These are phyloP conservation scores for Xylaria nigripes DNA, from an alignment of 495 filamentous ascomycete genomes.

Conservation along the genomic window DNA sequence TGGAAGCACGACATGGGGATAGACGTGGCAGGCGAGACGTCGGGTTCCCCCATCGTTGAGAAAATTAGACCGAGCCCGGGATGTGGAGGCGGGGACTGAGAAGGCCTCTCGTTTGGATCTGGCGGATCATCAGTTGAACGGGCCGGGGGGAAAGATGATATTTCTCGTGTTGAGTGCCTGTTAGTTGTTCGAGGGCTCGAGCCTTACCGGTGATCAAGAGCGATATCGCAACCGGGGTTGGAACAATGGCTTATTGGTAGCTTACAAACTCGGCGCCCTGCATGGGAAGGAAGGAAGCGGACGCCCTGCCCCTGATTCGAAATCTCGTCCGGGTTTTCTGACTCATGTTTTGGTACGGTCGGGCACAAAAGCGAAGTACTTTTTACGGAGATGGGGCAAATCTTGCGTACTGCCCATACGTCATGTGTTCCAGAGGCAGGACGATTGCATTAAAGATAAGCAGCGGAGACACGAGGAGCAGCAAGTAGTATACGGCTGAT, in stretches of 20 bases:
- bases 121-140: no score
- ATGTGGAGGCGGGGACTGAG: no score
- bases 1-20: not conserved
- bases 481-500: not conserved
- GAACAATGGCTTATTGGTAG: not conserved
- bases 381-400: not conserved
- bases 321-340: no score
- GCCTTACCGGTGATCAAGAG: no score
- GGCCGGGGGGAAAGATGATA: no score
- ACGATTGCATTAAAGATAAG: not conserved
- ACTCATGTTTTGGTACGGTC: not conserved
- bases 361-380: no score
- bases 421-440: not conserved
- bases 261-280: not conserved
- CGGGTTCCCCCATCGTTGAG: not conserved
- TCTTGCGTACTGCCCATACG: not conserved
- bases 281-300: not conserved
- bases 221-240: not conserved
- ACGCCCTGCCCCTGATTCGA: not conserved
- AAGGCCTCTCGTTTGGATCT: no score
- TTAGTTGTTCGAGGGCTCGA: no score
- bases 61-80: not conserved
- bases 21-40: not conserved
- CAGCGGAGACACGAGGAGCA: not conserved
- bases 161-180: no score